Percentiles rank a stretch among this genome's conserved stretches.
Evolutionary conservation across 177 flowering plant species (phyloP).

Genomic region (Tripterygium wilfordii): DNA sequence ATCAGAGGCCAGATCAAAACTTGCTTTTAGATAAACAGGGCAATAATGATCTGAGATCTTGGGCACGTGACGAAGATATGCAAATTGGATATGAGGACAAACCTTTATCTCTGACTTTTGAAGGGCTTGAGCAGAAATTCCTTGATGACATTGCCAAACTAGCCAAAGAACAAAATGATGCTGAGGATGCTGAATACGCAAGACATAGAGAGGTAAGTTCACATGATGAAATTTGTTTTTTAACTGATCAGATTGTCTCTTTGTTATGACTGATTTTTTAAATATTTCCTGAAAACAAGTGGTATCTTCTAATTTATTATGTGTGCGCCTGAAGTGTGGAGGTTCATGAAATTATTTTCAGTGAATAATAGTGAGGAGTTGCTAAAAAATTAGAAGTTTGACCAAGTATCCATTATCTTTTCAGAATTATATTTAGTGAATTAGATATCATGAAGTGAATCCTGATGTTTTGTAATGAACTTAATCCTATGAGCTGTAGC

Average conservation of each 20-base stretch:
- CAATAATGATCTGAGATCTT: constrained; percentile 35
- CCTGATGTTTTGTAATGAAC: too few relatives aligned
- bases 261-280: not conserved
- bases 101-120: constrained; percentile 34
- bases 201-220: constrained; percentile 68
- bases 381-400: too few relatives aligned
- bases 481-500: too few relatives aligned
- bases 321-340: too few relatives aligned
- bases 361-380: too few relatives aligned
- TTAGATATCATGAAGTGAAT: too few relatives aligned
- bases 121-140: constrained; percentile 59
- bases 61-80: constrained; percentile 46
- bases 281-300: not conserved
- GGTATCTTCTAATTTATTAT: too few relatives aligned
- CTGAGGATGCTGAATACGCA: constrained; percentile 69
- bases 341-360: too few relatives aligned
- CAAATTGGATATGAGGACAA: constrained; percentile 50
- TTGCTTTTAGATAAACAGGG: constrained; percentile 31
- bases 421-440: too few relatives aligned
- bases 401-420: too few relatives aligned
- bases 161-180: constrained; percentile 57
- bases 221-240: not conserved
- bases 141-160: constrained; percentile 50
- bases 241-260: not conserved
- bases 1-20: constrained; percentile 39